Conservation (phyloP, 345 rosid species). For the Aethionema arabicum region DNA sequence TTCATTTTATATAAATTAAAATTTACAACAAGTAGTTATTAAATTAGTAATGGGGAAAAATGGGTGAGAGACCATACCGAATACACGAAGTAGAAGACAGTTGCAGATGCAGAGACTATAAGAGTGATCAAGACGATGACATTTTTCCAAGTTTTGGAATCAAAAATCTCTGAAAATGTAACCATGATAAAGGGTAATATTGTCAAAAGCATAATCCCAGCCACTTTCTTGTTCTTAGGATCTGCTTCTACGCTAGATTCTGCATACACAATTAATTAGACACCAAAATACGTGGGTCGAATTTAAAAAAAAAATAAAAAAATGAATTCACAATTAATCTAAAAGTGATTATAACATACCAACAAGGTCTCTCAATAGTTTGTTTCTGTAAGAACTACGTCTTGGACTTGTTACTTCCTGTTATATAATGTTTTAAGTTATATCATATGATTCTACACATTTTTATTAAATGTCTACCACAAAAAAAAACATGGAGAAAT, state of each 20-base stretch:
- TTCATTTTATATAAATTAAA: too few relatives aligned
- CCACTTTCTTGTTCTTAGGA: conserved; percentile 34
- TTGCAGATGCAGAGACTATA: conserved; percentile 29
- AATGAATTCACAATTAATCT: not conserved
- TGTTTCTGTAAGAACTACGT: too few relatives aligned
- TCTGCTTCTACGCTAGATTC: conserved; percentile 30
- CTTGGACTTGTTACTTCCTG: too few relatives aligned
- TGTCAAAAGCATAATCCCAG: conserved; percentile 36
- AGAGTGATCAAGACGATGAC: conserved; percentile 26
- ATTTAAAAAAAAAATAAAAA: not conserved
- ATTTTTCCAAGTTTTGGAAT: conserved; percentile 23
- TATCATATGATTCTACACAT: too few relatives aligned
- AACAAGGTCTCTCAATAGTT: not conserved
- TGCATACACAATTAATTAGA: conserved; percentile 2
- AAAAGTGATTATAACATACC: conserved; percentile 16
- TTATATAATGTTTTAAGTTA: too few relatives aligned
- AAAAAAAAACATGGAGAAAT: too few relatives aligned
- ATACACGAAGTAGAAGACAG: conserved; percentile 33
- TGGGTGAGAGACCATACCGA: conserved; percentile 18
- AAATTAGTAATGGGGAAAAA: not conserved
- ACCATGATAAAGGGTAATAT: conserved; percentile 32
- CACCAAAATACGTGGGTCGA: not conserved
- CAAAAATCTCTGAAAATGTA: conserved; percentile 26
- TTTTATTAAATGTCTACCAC: too few relatives aligned
- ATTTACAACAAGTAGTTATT: too few relatives aligned